A percentile compares a stretch with the other conserved stretches of the same genome.
Conservation (phyloP, 805 yeast species). For the Saturnispora sanitii region DNA sequence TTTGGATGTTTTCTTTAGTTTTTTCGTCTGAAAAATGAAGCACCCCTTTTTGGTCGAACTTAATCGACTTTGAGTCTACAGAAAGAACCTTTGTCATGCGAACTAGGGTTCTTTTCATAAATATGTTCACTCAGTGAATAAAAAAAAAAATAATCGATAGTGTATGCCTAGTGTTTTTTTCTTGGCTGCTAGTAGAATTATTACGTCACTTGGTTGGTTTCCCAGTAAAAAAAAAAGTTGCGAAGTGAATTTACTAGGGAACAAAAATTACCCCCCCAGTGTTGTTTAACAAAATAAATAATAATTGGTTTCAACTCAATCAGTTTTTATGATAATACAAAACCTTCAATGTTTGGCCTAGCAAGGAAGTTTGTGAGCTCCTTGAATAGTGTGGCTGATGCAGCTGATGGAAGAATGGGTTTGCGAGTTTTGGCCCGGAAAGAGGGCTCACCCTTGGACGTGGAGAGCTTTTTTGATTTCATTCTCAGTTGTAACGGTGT, state of each 20-base stretch:
- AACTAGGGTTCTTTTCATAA: not conserved
- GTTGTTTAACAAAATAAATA: too few species aligned
- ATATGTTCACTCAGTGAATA: not conserved
- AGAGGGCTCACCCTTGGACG: slow-evolving; percentile 39
- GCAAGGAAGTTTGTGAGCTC: slow-evolving; percentile 49
- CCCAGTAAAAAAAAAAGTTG: too few species aligned
- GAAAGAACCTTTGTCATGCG: slow-evolving; percentile 35
- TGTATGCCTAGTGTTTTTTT: too few species aligned
- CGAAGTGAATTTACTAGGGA: too few species aligned
- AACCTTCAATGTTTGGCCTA: slow-evolving; percentile 55
- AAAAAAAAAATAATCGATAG: not conserved
- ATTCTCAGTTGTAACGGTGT: slow-evolving; percentile 70
- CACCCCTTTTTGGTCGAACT: slow-evolving; percentile 30
- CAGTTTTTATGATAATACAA: too few species aligned
- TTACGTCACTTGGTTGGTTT: too few species aligned
- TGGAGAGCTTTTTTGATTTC: slow-evolving; percentile 80
- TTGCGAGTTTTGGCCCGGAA: slow-evolving; percentile 47
- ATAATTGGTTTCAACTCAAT: too few species aligned
- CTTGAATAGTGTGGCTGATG: slow-evolving; percentile 20
- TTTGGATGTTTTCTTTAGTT: slow-evolving; percentile 40
- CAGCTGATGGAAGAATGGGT: slow-evolving; percentile 30
- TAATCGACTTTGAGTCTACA: slow-evolving; percentile 45
- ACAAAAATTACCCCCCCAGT: too few species aligned
- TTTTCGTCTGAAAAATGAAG: slow-evolving; percentile 20
- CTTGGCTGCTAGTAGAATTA: too few species aligned